Base-by-base conservation (phyloP, 768 basidiomycete species). In the Pholiota microspora region DNA sequence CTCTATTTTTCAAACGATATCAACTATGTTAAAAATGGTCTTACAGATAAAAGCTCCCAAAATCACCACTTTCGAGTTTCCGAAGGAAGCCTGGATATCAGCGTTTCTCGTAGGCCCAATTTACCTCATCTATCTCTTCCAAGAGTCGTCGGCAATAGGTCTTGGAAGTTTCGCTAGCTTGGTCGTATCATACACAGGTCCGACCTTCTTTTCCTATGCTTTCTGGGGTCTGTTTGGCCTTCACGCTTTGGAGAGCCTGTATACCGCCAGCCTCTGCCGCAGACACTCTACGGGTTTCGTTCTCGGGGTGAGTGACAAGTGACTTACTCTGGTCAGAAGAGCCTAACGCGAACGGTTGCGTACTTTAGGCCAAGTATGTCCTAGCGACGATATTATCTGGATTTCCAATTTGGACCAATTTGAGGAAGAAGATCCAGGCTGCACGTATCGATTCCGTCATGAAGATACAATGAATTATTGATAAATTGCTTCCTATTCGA, bases 361-460 rank as follows among this genome's bases (percentile, higher is more conserved):
- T n/a, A n/a, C 4, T 44, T 23, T 27, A 92, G 89, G 59, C 68
- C 2, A 64, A 73, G 21, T 89, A 89, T 66, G 63, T 83, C n/a
- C 23, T 73, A 1, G 60, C 75, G 0, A 82, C 84, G 1, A n/a
- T 84, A 1, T 0, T 78, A 0, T 70, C 77, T 28, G 90, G 90
- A 0, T 75, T 73, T 49, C 83, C 85, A 0, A 73, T 82, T 9
- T 81, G 80, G 75, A 24, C 53, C 8, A 77, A 82, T 57, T 67
- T 92, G 57, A 72, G 80, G 51, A 76, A 69, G 59, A 77, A 80
- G 23, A 79, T 91, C 8, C 86, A 92, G 57, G 69, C 72, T 28
- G 83, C 84, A 13, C 78, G 89, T 2, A 92, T 92, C 38, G 82
- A 89, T 53, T 89, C 88, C 25, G 86, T 92, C 3, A 85, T 88